A percentile compares a stretch with the other conserved stretches of the same genome.
Conservation (phyloP, 1,139 yeast genomes). For the Magnusiomyces suaveolens region DNA sequence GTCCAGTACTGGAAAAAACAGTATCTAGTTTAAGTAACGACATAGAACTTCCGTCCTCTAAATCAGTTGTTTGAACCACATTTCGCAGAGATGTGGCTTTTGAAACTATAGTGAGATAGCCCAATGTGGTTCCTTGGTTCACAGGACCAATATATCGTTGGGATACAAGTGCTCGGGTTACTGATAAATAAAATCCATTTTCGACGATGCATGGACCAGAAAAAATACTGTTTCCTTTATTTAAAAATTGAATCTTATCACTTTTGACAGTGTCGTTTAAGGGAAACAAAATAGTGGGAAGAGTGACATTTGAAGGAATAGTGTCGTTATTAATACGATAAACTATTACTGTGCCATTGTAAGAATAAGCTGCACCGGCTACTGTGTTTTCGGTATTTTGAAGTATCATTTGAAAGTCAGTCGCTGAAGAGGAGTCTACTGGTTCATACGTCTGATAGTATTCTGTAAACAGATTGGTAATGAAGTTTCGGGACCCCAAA, state of each 20-base stretch:
- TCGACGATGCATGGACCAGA: conserved; percentile 13
- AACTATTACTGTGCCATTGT: conserved; percentile 12
- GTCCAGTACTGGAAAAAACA: conserved; percentile 3
- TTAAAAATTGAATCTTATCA: not conserved
- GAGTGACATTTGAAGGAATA: conserved; percentile 6
- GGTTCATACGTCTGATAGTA: conserved; percentile 16
- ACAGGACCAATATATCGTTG: not conserved
- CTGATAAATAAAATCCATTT: conserved; percentile 18
- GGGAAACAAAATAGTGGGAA: conserved; percentile 21
- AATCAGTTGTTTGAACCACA: conserved; percentile 41
- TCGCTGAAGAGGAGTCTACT: conserved; percentile 12
- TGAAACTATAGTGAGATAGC: conserved; percentile 61
- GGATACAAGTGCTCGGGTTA: conserved; percentile 19
- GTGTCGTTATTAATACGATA: conserved; percentile 13
- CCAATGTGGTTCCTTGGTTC: conserved; percentile 26
- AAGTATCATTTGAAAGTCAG: conserved; percentile 19
- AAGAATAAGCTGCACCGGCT: conserved; percentile 21
- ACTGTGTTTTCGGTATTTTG: conserved; percentile 24
- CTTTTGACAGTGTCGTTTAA: not conserved
- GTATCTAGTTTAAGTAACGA: conserved; percentile 22
- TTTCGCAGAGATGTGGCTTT: conserved; percentile 45
- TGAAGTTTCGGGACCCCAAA: conserved; percentile 23
- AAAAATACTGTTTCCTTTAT: conserved; percentile 6
- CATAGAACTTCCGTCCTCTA: conserved; percentile 33
- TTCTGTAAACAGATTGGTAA: conserved; percentile 24